These are phyloP conservation scores for Phytophthora tentaculata DNA, from an alignment of 352 stramenopile genomes.

Conservation along the genomic window DNA sequence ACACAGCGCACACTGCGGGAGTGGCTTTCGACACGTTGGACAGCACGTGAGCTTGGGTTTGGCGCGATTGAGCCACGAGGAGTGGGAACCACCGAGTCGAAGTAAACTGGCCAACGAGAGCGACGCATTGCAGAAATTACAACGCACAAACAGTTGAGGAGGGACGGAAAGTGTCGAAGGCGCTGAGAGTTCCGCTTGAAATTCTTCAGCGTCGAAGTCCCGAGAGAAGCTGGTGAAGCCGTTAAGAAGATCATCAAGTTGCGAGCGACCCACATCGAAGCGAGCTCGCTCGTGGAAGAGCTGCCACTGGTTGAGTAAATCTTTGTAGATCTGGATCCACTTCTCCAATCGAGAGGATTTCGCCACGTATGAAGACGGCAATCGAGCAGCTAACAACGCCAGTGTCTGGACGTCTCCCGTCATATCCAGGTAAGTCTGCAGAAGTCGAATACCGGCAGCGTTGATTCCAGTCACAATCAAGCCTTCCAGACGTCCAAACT, in stretches of 20 bases:
- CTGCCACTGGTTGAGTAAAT: conserved; percentile 94
- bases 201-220: conserved; percentile 53
- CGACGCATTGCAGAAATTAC: conserved; percentile 94
- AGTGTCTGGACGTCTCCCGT: conserved; percentile 93
- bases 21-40: conserved; percentile 92
- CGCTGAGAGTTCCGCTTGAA: conserved; percentile 49
- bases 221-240: conserved; percentile 64
- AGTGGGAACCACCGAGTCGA: conserved; percentile 89
- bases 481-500: conserved; percentile 89
- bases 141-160: conserved; percentile 94
- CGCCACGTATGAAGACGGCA: conserved; percentile 59
- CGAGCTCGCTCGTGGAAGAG: conserved; percentile 93
- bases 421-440: conserved; percentile 92
- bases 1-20: conserved; percentile 94
- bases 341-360: conserved; percentile 71
- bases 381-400: conserved; percentile 80
- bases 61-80: conserved; percentile 88
- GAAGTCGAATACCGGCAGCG: conserved; percentile 79
- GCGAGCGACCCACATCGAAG: conserved; percentile 92
- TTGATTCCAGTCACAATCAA: conserved; percentile 91
- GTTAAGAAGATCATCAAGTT: conserved; percentile 89
- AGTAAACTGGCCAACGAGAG: conserved; percentile 90
- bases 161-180: conserved; percentile 63
- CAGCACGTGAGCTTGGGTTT: conserved; percentile 92
- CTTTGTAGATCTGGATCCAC: conserved; percentile 93